A percentile compares a stretch with the other conserved stretches of the same genome.
phyloP scores from a whole-genome alignment of 192 early-diverging fungal genomes.

The Rhizoclosmatium globosum region DNA sequence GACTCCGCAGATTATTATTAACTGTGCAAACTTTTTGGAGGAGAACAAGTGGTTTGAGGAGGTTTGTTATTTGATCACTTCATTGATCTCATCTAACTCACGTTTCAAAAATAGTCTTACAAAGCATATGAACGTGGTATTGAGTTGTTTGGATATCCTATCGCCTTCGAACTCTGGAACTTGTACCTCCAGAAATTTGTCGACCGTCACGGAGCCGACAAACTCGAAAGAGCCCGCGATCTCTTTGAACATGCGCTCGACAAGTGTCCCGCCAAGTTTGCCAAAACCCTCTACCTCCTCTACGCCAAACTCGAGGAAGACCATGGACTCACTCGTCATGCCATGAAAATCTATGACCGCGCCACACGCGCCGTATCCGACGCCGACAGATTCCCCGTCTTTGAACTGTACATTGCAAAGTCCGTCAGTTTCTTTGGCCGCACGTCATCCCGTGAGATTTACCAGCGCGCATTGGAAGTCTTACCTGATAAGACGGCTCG shows the following conservation, averaged over 20 bases:
- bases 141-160: conserved; percentile 93
- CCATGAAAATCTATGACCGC: conserved; percentile 93
- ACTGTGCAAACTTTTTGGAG: conserved; percentile 91
- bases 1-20: conserved; percentile 94
- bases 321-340: conserved; percentile 88
- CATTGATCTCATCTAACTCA: not conserved
- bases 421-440: conserved; percentile 87
- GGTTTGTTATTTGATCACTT: conserved; percentile 42
- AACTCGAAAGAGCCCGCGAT: conserved; percentile 92
- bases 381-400: conserved; percentile 83
- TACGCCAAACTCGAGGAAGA: conserved; percentile 94
- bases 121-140: conserved; percentile 96
- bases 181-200: conserved; percentile 91
- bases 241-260: conserved; percentile 95
- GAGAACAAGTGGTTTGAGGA: conserved; percentile 93
- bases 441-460: conserved; percentile 88
- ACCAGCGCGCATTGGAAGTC: conserved; percentile 87
- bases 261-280: conserved; percentile 84
- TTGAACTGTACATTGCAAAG: conserved; percentile 89
- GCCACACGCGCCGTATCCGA: conserved; percentile 82
- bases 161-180: conserved; percentile 98
- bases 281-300: conserved; percentile 85
- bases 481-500: conserved; percentile 83
- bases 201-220: conserved; percentile 81
- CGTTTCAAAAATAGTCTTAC: conserved; percentile 66